A percentile compares a stretch with the other conserved stretches of the same genome.
phyloP scores from a whole-genome alignment of 495 filamentous ascomycete genomes.

The Hyaloscypha hepaticicola region DNA sequence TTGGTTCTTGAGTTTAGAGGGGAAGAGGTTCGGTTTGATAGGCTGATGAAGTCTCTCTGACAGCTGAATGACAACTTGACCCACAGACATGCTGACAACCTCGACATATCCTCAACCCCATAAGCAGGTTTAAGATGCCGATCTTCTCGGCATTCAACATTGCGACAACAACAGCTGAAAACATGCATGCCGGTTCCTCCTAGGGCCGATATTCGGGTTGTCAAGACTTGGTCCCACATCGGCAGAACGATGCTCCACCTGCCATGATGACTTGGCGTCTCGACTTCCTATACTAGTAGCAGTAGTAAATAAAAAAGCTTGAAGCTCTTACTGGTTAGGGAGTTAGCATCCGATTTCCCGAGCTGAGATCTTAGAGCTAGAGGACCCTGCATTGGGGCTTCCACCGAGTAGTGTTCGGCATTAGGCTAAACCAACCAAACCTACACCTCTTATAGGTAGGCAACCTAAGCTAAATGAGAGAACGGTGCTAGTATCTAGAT shows the following conservation, averaged over 20 bases:
- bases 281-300: not conserved
- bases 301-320: not conserved
- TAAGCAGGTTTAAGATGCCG: not conserved
- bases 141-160: not conserved
- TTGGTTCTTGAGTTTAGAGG: no score
- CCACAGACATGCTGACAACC: not conserved
- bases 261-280: not conserved
- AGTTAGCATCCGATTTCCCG: not conserved
- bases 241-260: not conserved
- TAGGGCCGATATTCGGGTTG: not conserved
- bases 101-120: not conserved
- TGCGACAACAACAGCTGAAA: not conserved
- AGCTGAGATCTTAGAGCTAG: not conserved
- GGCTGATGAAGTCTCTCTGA: not conserved
- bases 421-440: no score
- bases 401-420: no score
- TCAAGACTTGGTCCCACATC: not conserved
- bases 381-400: not conserved
- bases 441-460: no score
- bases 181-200: not conserved
- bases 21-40: not conserved
- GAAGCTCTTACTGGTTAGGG: not conserved
- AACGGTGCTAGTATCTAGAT: no score
- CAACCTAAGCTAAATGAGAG: no score
- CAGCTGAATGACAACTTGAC: not conserved